Conservation (phyloP, 164 flowering plant genomes). For the Tetracentron sinense region DNA sequence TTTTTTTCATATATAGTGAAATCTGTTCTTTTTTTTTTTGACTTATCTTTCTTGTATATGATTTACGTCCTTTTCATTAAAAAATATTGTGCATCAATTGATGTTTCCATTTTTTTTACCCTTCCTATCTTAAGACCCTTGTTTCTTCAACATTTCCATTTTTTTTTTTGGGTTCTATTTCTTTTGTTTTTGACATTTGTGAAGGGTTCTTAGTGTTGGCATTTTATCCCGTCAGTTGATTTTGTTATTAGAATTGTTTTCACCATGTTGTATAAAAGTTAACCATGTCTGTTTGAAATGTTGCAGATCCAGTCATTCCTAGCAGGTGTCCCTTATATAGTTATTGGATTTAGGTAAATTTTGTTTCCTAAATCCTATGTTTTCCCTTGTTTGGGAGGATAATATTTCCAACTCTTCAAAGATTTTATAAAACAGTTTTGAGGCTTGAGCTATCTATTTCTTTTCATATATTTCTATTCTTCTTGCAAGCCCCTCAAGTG, state of each 20-base stretch:
- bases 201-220: neutral
- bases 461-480: neutral
- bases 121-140: too few species aligned
- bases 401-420: neutral
- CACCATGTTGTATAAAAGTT: neutral
- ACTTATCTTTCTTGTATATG: too few species aligned
- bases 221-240: too few species aligned
- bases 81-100: too few species aligned
- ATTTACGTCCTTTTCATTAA: too few species aligned
- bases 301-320: constrained; percentile 41
- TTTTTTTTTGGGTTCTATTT: too few species aligned
- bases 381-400: neutral
- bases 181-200: too few species aligned
- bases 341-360: constrained; percentile 34
- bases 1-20: too few species aligned
- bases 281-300: neutral
- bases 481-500: too few species aligned
- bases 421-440: neutral
- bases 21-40: too few species aligned
- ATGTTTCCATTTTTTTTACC: too few species aligned
- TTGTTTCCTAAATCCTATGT: neutral
- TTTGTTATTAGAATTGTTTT: neutral
- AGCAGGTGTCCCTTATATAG: constrained; percentile 36
- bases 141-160: too few species aligned
- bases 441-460: neutral